Base-by-base conservation (phyloP, 805 yeast species). In the Ogataea trehaloabstinens region DNA sequence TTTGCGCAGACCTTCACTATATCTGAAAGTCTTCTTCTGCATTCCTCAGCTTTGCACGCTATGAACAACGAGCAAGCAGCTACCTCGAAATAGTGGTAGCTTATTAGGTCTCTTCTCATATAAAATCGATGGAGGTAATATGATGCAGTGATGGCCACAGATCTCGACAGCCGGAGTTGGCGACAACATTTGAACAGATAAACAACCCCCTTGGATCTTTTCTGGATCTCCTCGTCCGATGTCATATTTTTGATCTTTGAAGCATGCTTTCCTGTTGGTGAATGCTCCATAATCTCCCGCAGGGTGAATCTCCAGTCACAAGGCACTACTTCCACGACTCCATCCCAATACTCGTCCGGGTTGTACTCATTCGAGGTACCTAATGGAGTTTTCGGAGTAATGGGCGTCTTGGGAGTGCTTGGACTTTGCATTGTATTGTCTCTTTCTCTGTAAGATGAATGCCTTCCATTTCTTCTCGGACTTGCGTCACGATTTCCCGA, bases 1-100 rank as follows among this genome's bases (percentile, higher is more conserved):
- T 64, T 63, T 4, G 77, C 73, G 48, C 77, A 70, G 4, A 67
- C 64, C n/a, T 66, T 62, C 16, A 74, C 76, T 4, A 77, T 65
- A 37, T 76, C 80, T 28, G 68, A 55, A 20, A 76, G 53, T 27
- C 68, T 55, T 20, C 82, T 61, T 24, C 70, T 64, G 21, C 76
- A 65, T 40, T 76, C 82, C 37, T 76, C 79, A 6, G 74, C 67
- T 43, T 76, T 76, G 38, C 76, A 65, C 4, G 80, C 80, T 19
- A 76, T 56, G 46, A 76, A 76, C 13, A 77, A 46, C 21, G 73
- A 56, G 2, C 78, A 67, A 2, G 76, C 78, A 0, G 71, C 80
- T 6, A 70, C 61, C 41, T 77, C 78, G 45, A 69, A 77, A 36
- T 69, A 68, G 42, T 74, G 80, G 44, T 60, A 60, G 30, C 60